phyloP scores from a whole-genome alignment of 768 basidiomycete genomes.

The Harrya chromipes region DNA sequence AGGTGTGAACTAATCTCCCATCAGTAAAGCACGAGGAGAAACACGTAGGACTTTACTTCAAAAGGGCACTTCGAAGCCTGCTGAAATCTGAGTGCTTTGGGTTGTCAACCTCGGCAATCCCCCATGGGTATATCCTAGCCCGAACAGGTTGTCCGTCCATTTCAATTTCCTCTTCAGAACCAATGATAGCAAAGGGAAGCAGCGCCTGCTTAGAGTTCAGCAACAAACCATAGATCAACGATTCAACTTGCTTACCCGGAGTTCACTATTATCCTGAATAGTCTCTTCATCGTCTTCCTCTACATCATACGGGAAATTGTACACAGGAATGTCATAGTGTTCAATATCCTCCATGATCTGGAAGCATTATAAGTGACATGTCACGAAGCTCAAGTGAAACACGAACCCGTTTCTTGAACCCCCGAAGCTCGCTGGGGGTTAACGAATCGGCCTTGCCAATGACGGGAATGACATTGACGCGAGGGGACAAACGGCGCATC shows the following conservation, averaged over 20 bases:
- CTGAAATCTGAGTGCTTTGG: constrained; percentile 99
- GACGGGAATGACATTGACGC: constrained; percentile 98
- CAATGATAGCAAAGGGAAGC: constrained; percentile 95
- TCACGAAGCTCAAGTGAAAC: not conserved
- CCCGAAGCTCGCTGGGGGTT: constrained; percentile 88
- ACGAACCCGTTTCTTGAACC: constrained; percentile 90
- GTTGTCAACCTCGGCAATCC: constrained; percentile 97
- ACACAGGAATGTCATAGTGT: constrained; percentile 95
- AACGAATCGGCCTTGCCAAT: constrained; percentile 95
- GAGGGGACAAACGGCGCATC: constrained; percentile 96
- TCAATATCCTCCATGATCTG: constrained; percentile 99
- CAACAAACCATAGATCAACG: constrained; percentile 3
- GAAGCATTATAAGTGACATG: not conserved
- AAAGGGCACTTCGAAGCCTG: constrained; percentile 83
- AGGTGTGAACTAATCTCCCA: constrained; percentile 71
- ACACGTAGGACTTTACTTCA: constrained; percentile 55
- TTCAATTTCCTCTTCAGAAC: constrained; percentile 95
- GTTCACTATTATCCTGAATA: constrained; percentile 94
- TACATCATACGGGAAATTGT: constrained; percentile 99
- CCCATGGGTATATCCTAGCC: constrained; percentile 97
- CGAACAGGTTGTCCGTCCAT: constrained; percentile 89
- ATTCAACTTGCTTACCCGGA: constrained; percentile 57
- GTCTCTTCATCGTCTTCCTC: constrained; percentile 99
- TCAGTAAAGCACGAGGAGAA: constrained; percentile 9
- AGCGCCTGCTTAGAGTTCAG: constrained; percentile 54